Percentiles rank a stretch among this genome's conserved stretches.
phyloP scores from a whole-genome alignment of 371 early-diverging fungal genomes.

The Mortierella sp. region DNA sequence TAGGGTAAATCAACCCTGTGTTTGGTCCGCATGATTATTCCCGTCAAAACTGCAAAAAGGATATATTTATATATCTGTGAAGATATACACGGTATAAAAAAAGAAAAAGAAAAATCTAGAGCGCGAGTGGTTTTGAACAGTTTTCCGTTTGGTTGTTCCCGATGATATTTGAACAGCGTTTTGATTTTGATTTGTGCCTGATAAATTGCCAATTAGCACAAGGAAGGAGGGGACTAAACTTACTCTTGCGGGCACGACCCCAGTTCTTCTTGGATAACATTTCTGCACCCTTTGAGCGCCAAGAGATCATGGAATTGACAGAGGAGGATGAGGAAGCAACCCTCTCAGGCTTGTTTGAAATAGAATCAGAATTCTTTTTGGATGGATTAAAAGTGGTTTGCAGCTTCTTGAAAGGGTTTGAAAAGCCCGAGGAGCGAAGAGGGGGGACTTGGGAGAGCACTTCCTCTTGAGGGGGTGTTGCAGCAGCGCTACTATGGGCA shows the following conservation, averaged over 20 bases:
- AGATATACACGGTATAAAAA: background rate
- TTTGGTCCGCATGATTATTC: background rate
- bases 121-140: background rate
- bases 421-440: conserved; percentile 32
- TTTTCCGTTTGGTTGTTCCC: background rate
- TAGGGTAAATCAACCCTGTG: conserved; percentile 1
- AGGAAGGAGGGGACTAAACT: conserved; percentile 14
- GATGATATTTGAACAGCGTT: background rate
- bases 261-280: conserved; percentile 51
- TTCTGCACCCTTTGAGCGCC: conserved; percentile 54
- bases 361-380: conserved; percentile 27
- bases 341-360: conserved; percentile 17
- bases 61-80: no score
- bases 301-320: conserved; percentile 48
- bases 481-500: conserved; percentile 5
- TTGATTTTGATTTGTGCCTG: conserved; percentile 26
- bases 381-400: conserved; percentile 31
- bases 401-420: conserved; percentile 53
- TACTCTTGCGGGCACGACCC: conserved; percentile 55
- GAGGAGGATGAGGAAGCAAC: conserved; percentile 39
- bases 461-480: conserved; percentile 24
- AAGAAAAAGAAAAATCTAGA: background rate
- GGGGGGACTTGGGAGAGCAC: conserved; percentile 30
- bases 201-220: conserved; percentile 10
- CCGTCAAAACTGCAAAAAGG: background rate